Conservation (phyloP, 2,329 filamentous ascomycete genomes). For the Tolypocladium nubicola region DNA sequence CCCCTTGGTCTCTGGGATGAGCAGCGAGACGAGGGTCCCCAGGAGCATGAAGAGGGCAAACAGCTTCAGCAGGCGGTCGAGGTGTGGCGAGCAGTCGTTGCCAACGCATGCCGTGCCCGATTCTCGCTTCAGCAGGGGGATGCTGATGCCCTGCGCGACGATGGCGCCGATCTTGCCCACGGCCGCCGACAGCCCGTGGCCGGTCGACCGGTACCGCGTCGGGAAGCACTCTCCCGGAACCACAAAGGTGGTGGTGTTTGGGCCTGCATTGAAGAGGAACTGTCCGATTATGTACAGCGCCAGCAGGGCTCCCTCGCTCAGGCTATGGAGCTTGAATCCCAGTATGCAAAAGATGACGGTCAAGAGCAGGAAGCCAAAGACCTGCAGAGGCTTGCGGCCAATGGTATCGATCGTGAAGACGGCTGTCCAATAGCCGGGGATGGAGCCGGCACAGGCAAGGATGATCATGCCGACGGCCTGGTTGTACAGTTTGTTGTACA, state of each 20-base stretch:
- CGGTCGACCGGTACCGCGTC: constrained; percentile 50
- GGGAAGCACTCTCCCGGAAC: constrained; percentile 56
- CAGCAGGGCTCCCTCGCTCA: constrained; percentile 39
- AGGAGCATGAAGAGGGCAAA: constrained; percentile 74
- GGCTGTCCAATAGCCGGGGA: constrained; percentile 73
- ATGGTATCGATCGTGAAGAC: constrained; percentile 63
- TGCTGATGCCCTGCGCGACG: constrained; percentile 54
- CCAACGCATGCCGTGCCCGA: constrained; percentile 37
- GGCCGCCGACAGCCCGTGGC: constrained; percentile 56
- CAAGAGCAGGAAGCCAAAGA: constrained; percentile 49
- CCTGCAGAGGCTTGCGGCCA: constrained; percentile 67
- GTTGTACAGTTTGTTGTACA: constrained; percentile 62
- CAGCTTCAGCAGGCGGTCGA: constrained; percentile 66
- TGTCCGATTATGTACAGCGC: constrained; percentile 54
- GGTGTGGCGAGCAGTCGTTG: constrained; percentile 42
- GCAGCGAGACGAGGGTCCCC: constrained; percentile 55
- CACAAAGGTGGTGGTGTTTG: constrained; percentile 57
- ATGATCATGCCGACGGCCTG: constrained; percentile 70
- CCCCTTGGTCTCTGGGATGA: constrained; percentile 71
- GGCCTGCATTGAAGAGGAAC: constrained; percentile 57
- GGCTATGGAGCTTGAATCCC: constrained; percentile 45
- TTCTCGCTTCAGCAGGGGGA: constrained; percentile 50
- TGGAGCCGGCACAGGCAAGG: constrained; percentile 63
- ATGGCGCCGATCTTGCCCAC: constrained; percentile 60
- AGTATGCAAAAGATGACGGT: constrained; percentile 52